Percentiles rank a stretch among this genome's conserved stretches.
Evolutionary conservation across 208 protist species (phyloP).

Genomic region (Wallacemonas sp.): DNA sequence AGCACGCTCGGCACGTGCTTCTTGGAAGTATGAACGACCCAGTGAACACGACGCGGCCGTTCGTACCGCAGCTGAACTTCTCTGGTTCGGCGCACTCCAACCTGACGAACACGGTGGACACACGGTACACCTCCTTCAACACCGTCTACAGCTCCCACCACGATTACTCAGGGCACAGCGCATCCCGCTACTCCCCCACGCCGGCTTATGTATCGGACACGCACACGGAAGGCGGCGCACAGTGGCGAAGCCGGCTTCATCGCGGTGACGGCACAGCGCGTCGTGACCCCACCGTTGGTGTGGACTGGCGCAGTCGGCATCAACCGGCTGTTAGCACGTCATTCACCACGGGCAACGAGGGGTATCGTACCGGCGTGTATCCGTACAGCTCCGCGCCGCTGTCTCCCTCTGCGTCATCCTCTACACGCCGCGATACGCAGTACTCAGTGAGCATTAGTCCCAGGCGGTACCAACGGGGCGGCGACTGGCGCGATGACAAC

Average conservation of each 20-base stretch:
- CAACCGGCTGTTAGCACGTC: too few relatives aligned
- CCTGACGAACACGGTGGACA: neutral
- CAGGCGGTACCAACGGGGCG: neutral
- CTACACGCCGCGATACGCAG: neutral
- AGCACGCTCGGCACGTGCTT: too few relatives aligned
- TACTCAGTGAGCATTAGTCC: conserved; percentile 3
- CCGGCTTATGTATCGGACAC: neutral
- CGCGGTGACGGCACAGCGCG: too few relatives aligned
- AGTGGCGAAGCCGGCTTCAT: too few relatives aligned
- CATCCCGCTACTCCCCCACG: neutral
- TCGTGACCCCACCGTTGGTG: too few relatives aligned
- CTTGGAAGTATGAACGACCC: neutral
- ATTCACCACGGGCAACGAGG: neutral
- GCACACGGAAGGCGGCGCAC: neutral
- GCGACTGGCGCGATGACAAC: neutral
- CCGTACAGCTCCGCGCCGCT: too few relatives aligned
- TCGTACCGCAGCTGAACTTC: conserved; percentile 5
- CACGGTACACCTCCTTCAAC: conserved; percentile 7
- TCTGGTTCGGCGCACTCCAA: neutral
- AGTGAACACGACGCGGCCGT: conserved; percentile 3
- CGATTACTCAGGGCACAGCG: neutral
- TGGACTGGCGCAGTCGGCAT: too few relatives aligned
- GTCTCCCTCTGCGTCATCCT: neutral
- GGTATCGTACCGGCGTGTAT: too few relatives aligned
- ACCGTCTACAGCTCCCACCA: neutral